Base-by-base conservation (phyloP, 2,329 filamentous ascomycete species). In the Dactylellina drechsleri region DNA sequence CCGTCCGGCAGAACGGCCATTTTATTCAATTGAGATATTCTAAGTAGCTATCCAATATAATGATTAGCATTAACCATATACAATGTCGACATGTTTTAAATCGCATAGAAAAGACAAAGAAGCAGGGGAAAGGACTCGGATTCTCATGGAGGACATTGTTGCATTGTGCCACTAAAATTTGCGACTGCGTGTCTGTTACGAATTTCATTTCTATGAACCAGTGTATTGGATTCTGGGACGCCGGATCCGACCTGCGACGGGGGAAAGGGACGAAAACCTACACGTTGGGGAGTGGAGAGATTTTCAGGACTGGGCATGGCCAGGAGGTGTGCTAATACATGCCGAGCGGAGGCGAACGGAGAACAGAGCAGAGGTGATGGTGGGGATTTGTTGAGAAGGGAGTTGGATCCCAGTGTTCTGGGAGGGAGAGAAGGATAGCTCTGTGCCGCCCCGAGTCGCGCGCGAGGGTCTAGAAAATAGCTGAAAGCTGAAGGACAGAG, bases 281-380 rank as follows among this genome's bases (percentile, higher is more conserved):
- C 70, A 67, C 70, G 70, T 61, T 74, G 70, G 36, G 70, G 70
- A 43, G 70, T 74, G 36, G 70, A 74, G 20, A 74, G 70, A 58
- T 58, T 23, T 18, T 74, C 70, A 26, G 70, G 40, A 58, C 23
- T 67, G 41, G 70, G 61, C 70, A 74, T 74, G 61, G 43, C 50
- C 50, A 65, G 28, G 45, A 43, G 16, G 50, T 49, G 20, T 56
- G 43, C 36, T 60, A 57, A 84, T 84, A 0, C 77, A 81, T 76
- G 62, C 82, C 8, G 82, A 81, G 82, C 78, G 78, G 36, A 71
- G 77, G 66, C 72, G 10, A 79, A 77, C 40, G 77, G 75, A 67
- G 67, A 28, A 43, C 49, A 52, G 36, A 18, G 15, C 36, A 61
- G 41, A 60, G 66, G 43, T 56, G 54, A 52, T 70, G 72, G 16